These are phyloP conservation scores for Fonsecaea monophora DNA, from an alignment of 2,329 filamentous ascomycete genomes.

Conservation along the genomic window DNA sequence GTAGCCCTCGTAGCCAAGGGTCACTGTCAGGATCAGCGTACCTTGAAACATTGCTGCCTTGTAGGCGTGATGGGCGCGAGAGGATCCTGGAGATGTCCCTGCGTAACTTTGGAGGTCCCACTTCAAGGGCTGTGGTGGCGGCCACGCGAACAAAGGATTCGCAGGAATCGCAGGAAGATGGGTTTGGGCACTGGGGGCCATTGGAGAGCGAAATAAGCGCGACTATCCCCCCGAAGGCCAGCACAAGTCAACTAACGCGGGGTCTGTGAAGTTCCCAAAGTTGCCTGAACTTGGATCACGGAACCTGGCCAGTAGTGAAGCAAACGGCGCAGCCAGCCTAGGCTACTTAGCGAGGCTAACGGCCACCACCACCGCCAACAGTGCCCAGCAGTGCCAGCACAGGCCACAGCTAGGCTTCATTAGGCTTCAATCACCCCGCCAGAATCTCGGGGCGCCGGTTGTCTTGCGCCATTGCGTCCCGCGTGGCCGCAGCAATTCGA, in stretches of 20 bases:
- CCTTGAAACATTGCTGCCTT: background rate
- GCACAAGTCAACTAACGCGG: background rate
- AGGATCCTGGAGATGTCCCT: background rate
- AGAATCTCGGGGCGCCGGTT: constrained; percentile 4
- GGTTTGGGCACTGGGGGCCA: background rate
- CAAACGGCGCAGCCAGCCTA: background rate
- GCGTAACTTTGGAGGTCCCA: background rate
- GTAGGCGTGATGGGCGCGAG: background rate
- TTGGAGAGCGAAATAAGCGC: constrained; percentile 3
- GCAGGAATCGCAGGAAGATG: constrained; percentile 13
- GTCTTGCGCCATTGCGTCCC: constrained; percentile 18
- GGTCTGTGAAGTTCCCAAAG: background rate
- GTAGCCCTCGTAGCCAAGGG: too few species aligned
- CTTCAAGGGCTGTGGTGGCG: constrained; percentile 13
- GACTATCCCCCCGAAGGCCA: background rate
- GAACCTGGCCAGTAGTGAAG: constrained; percentile 5
- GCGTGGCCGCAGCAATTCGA: constrained; percentile 15
- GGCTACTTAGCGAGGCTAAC: background rate
- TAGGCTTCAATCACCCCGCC: background rate
- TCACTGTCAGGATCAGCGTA: background rate
- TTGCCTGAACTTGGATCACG: background rate
- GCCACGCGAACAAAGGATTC: constrained; percentile 19
- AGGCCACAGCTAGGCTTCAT: background rate
- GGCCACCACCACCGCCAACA: background rate
- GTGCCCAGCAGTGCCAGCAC: background rate